Evolutionary conservation across 768 basidiomycete genomes (phyloP), one percentile per base, ranked within the genome.

Genomic region (Auricularia auricula-judae): DNA sequence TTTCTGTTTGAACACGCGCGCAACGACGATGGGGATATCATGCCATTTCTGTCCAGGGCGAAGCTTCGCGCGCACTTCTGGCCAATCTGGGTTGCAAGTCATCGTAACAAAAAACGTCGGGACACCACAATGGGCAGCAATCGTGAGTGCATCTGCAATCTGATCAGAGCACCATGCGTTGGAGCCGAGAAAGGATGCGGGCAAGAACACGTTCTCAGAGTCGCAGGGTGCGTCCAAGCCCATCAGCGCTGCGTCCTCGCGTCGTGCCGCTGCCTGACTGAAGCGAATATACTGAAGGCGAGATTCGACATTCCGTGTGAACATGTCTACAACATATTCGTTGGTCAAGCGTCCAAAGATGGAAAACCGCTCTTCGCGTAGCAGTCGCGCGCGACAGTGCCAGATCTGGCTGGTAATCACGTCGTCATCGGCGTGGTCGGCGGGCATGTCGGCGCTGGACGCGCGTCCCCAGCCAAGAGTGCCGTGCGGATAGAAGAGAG

Each of bases 251-350:
- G 12, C 39, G 39, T 39, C 39, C 12, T 74, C 70, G 4, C 67
- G 14, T 1, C 62, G 63, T n/a, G 71, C 35, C 3, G 64, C 53
- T 29, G 63, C 33, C 64, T 76, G 76, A 54, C 75, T 75, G 0
- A 33, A 4, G 0, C 71, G 68, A 53, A 79, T 77, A 61, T 74
- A 79, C 16, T 68, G 62, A 3, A 79, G 66, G 0, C 73, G 66
- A 8, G 65, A 54, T 63, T 79, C 77, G 1, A 75, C 60, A 23
- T 74, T 70, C 0, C 74, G 70, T 0, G 71, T 72, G 64, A 74
- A 78, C 78, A 79, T 79, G 59, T 79, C 76, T 35, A 75, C 72
- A 10, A 76, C 21, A 47, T 78, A 78, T 65, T 79, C 73, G 64
- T 71, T 73, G 0, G 70, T 65, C 0, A 79, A 65, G 0, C 74